Evolutionary conservation across 2,329 filamentous ascomycete species (phyloP).

Genomic region (Phialocephala sp.): DNA sequence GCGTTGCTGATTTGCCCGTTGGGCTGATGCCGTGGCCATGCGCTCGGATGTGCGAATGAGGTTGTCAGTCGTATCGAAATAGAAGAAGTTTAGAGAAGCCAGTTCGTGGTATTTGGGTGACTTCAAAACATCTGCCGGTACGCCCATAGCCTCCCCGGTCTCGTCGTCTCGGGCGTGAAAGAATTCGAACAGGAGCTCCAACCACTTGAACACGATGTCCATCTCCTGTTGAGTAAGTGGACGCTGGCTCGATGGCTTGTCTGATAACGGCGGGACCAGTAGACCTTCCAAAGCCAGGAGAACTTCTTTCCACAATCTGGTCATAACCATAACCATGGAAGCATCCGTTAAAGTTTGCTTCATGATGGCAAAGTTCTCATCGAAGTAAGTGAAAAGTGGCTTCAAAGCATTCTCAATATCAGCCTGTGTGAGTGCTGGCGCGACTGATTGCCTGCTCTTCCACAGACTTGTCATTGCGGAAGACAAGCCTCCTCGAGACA

Average conservation of each 20-base stretch:
- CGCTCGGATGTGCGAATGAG: conserved; percentile 94
- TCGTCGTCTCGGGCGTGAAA: conserved; percentile 93
- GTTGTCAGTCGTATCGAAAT: conserved; percentile 90
- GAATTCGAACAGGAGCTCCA: conserved; percentile 88
- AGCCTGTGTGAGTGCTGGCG: conserved; percentile 65
- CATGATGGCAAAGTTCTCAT: conserved; percentile 99
- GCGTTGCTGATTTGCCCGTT: conserved; percentile 74
- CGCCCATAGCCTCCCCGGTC: conserved; percentile 81
- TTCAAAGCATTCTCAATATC: conserved; percentile 84
- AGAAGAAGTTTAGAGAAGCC: conserved; percentile 97
- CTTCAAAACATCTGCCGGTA: conserved; percentile 89
- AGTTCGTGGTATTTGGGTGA: conserved; percentile 98
- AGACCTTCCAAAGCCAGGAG: conserved; percentile 88
- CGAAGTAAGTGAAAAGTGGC: conserved; percentile 90
- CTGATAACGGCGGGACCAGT: conserved; percentile 90
- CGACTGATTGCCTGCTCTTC: conserved; percentile 63
- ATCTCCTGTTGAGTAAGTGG: conserved; percentile 86
- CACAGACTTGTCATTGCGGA: conserved; percentile 75
- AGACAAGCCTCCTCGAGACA: conserved; percentile 72
- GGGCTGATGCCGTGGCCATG: conserved; percentile 87
- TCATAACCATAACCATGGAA: conserved; percentile 99
- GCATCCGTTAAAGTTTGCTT: conserved; percentile 92
- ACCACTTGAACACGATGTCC: conserved; percentile 94
- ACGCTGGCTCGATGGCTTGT: conserved; percentile 88
- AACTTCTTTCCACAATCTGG: conserved; percentile 96